Evolutionary conservation across 2,329 filamentous ascomycete species (phyloP), one percentile per base, ranked within the genome.

Genomic region (Cercospora citrullina): DNA sequence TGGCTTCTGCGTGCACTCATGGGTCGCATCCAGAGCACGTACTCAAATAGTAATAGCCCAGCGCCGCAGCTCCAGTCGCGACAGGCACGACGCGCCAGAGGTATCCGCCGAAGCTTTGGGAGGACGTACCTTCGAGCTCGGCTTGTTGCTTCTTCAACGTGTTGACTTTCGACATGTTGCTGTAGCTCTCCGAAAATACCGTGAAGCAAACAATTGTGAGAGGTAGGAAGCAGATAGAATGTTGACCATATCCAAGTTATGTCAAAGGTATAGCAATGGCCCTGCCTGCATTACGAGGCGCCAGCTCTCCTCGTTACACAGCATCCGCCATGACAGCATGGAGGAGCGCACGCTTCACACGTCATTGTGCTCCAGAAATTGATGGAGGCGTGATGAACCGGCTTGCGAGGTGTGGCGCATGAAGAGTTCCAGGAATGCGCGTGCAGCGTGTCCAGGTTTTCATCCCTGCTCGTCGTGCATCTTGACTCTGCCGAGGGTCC

Each of bases 141-240:
- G 75, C 77, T 65, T 80, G 80, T 71, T 81, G 80, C 72, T 81
- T 76, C 74, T 81, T 81, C 59, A 81, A 72, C 10, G 80, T 74
- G 33, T 79, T 76, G 26, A 81, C 63, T 26, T 70, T 69, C 10
- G 65, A 68, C 63, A 71, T 71, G 30, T 5, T 65, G 58, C 33
- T 9, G n/a, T 59, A 64, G 21, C 36, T 26, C 39, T 51, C 55
- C 21, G 26, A 26, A 12, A 9, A 42, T 3, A 12, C 33, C 14
- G 45, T 4, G 33, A 63, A 60, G 28, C 53, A 58, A 3, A 48
- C 9, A 31, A 55, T 5, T 6, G 16, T 61, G 28, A 14, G 31
- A 57, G 8, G 51, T 31, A 23, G 16, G 26, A 36, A 28, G 21
- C 9, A 36, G 23, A 21, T 9, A 31, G 33, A 57, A 31, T 60